Evolutionary conservation across 352 stramenopile genomes (phyloP).

Genomic region (Globisporangium alternatum): DNA sequence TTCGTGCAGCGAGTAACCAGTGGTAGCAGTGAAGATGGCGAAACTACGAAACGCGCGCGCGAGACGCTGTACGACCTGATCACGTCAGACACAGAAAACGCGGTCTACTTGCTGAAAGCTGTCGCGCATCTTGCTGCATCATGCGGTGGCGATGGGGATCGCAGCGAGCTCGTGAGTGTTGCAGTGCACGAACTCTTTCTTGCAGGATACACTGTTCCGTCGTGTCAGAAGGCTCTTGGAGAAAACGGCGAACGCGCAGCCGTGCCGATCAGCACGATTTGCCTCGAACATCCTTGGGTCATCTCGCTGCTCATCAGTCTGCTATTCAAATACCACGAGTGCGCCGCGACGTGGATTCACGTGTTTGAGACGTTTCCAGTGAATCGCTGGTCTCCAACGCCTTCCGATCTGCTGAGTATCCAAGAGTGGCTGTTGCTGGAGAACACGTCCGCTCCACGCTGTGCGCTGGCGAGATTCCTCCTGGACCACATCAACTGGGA

Average conservation of each 20-base stretch:
- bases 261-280: slow-evolving; percentile 57
- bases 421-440: slow-evolving; percentile 84
- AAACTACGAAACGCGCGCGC: slow-evolving; percentile 35
- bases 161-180: slow-evolving; percentile 46
- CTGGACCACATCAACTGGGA: slow-evolving; percentile 87
- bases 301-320: slow-evolving; percentile 61
- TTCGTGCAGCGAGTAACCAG: slow-evolving; percentile 49
- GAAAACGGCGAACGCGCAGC: slow-evolving; percentile 50
- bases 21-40: slow-evolving; percentile 18
- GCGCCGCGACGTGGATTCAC: slow-evolving; percentile 72
- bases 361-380: slow-evolving; percentile 86
- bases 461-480: slow-evolving; percentile 66
- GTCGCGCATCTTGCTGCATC: slow-evolving; percentile 40
- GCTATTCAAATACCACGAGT: slow-evolving; percentile 78
- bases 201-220: slow-evolving; percentile 46
- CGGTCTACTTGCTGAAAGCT: slow-evolving; percentile 67
- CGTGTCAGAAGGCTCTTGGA: slow-evolving; percentile 42
- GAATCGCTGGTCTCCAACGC: slow-evolving; percentile 75
- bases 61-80: slow-evolving; percentile 60
- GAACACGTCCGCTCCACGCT: slow-evolving; percentile 56
- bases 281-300: slow-evolving; percentile 54
- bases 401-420: slow-evolving; percentile 59
- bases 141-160: slow-evolving; percentile 32
- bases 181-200: slow-evolving; percentile 72
- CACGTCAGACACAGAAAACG: slow-evolving; percentile 56